Evolutionary conservation across 371 early-diverging fungal species (phyloP), one percentile per base, ranked within the genome.

Genomic region (Apophysomyces ossiformis): DNA sequence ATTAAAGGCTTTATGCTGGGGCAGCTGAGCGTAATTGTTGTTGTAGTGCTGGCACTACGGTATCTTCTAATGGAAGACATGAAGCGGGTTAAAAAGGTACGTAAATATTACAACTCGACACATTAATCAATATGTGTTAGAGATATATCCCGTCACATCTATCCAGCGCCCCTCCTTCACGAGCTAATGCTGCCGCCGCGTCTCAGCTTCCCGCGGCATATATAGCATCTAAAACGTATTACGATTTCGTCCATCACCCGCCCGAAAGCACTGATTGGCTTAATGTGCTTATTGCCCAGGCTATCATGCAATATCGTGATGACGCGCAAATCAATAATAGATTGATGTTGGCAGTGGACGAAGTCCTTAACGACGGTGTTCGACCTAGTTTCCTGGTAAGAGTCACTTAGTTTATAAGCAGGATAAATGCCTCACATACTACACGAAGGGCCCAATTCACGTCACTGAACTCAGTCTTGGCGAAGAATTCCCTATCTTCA

Each of bases 191-290:
- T 12, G 54, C 67, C 0, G 67, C 68, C n/a, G 64, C 81, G 5
- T 68, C 69, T 32, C 68, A 72, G 12, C 69, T 70, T 60, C 78
- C 83, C 5, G 76, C 75, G 26, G 76, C 78, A 16, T 70, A 78
- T 46, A 85, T 90, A 47, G 76, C 88, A 18, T 73, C 81, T 15
- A 87, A 87, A 67, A 89, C 87, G 1, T 75, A 83, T n/a, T 90
- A 90, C 65, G 87, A 88, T 58, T 64, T 87, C 21, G 69, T 79
- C 26, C 83, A 88, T 39, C 90, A 88, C 62, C 77, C 83, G 21
- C 86, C 92, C 0, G 98, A 97, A 71, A 88, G 94, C 37, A 87
- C 92, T 62, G 94, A 95, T 68, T 97, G 98, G 98, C 87, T 96
- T 54, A 96, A 93, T 58, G 95, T 96, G 4, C 73, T 97, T 43